These are phyloP conservation scores for Fusarium heterosporum DNA, from an alignment of 2,329 filamentous ascomycete species.

Conservation along the genomic window DNA sequence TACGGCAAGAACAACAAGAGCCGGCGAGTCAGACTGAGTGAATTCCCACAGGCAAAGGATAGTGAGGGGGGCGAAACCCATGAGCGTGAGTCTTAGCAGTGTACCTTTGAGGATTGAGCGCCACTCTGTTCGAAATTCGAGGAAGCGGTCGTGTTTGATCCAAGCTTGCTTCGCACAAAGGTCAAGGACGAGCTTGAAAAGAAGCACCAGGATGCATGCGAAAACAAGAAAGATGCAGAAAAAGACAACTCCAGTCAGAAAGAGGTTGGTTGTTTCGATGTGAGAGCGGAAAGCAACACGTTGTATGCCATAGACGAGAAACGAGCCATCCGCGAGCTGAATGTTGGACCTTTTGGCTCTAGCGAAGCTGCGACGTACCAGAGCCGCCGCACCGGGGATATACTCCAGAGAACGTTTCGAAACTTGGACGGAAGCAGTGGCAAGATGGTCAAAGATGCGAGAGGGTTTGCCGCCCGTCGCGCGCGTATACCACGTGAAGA, in stretches of 20 bases:
- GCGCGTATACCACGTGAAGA: conserved; percentile 96
- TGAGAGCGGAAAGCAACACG: conserved; percentile 87
- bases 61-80: conserved; percentile 90
- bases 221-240: conserved; percentile 85
- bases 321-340: conserved; percentile 66
- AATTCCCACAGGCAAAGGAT: conserved; percentile 95
- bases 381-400: conserved; percentile 52
- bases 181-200: conserved; percentile 86
- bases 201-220: conserved; percentile 76
- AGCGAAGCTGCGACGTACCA: conserved; percentile 66
- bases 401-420: conserved; percentile 68
- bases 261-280: conserved; percentile 92
- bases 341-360: conserved; percentile 67
- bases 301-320: conserved; percentile 82
- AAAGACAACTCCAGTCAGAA: conserved; percentile 90
- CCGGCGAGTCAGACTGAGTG: conserved; percentile 84
- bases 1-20: conserved; percentile 85
- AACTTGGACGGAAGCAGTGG: conserved; percentile 82
- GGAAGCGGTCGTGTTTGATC: conserved; percentile 87
- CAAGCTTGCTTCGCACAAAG: conserved; percentile 76
- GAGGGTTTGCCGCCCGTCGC: conserved; percentile 89
- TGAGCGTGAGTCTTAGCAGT: conserved; percentile 87
- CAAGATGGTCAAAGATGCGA: conserved; percentile 78
- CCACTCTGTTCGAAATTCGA: conserved; percentile 95
- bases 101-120: conserved; percentile 92